These are phyloP conservation scores for Blastobotrys robertii DNA, from an alignment of 805 yeast species.

Conservation along the genomic window DNA sequence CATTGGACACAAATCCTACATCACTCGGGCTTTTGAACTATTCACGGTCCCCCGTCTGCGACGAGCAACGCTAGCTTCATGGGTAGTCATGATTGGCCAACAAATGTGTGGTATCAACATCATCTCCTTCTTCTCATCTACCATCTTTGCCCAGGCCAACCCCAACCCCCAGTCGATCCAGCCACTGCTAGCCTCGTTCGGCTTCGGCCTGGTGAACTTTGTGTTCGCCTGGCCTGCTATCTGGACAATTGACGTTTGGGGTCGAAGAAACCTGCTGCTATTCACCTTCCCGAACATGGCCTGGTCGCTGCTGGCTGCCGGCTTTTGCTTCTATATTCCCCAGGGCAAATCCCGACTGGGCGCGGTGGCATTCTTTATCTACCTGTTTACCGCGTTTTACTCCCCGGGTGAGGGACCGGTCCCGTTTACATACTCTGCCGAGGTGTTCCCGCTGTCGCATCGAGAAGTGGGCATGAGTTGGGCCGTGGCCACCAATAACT, in stretches of 20 bases:
- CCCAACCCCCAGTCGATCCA: conserved; percentile 35
- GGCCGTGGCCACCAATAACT: conserved; percentile 39
- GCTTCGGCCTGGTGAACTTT: conserved; percentile 72
- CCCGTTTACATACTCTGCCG: conserved; percentile 73
- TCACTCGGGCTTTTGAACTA: conserved; percentile 27
- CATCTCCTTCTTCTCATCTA: conserved; percentile 73
- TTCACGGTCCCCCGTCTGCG: conserved; percentile 68
- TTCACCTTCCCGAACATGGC: conserved; percentile 51
- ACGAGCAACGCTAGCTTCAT: conserved; percentile 70
- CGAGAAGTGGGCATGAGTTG: conserved; percentile 70
- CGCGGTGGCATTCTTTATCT: conserved; percentile 60
- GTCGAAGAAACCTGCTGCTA: conserved; percentile 51
- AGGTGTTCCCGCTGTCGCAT: conserved; percentile 66
- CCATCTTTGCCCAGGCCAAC: conserved; percentile 56
- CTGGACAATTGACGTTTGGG: conserved; percentile 64
- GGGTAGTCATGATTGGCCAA: conserved; percentile 79
- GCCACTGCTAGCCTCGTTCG: conserved; percentile 71
- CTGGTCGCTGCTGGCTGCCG: conserved; percentile 37
- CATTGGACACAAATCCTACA: conserved; percentile 23
- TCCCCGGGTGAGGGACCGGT: conserved; percentile 84
- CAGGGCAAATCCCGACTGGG: conserved; percentile 44
- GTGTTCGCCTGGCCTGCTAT: conserved; percentile 74
- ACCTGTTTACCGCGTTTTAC: conserved; percentile 60
- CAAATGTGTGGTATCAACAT: conserved; percentile 87
- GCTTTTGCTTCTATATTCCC: conserved; percentile 59